Base-by-base conservation (phyloP, 805 yeast genomes). In the Blastobotrys attinorum region DNA sequence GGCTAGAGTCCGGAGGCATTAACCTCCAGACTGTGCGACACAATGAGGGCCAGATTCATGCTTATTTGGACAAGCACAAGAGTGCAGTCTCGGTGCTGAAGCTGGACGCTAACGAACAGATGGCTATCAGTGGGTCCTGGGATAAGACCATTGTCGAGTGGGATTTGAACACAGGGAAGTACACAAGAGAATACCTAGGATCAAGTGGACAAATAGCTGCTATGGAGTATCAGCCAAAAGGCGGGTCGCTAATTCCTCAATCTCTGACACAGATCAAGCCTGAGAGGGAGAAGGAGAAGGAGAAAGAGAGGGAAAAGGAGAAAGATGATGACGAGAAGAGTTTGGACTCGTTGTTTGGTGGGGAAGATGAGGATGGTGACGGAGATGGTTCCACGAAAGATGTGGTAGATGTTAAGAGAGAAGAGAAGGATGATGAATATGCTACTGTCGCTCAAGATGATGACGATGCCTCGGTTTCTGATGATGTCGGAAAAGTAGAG, bases 71-170 rank as follows among this genome's bases (percentile, higher is more conserved):
- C 40, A 67, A 71, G 21, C 97, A 92, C 61, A 71, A 66, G 15
- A 80, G 78, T 43, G 77, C 96, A 0, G 86, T 92, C 0, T 82
- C 94, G 16, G 81, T 79, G 15, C 61, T 90, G 33, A 67, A 69
- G 44, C 67, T 92, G 44, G 83, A 79, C 57, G 65, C 70, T 27
- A 64, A 64, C 5, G 90, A 90, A 54, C 73, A 73, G 37, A 63
- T 66, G 37, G 80, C 88, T 39, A 53, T 90, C 16, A 80, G 92
- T 41, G 97, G 96, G 0, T 74, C 87, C 15, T 92, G 97, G 98
- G 98, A 92, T 65, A 82, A 77, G 61, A 68, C 74, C 17, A 72
- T 90, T 1, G 61, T 78, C 4, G 76, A 81, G 50, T 90, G 97
- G 96, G 98, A 92, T 62, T 67, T 92, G 47, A 73, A 85, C 51